These are phyloP conservation scores for Talaromyces atroroseus DNA, from an alignment of 2,329 filamentous ascomycete species.

Conservation along the genomic window DNA sequence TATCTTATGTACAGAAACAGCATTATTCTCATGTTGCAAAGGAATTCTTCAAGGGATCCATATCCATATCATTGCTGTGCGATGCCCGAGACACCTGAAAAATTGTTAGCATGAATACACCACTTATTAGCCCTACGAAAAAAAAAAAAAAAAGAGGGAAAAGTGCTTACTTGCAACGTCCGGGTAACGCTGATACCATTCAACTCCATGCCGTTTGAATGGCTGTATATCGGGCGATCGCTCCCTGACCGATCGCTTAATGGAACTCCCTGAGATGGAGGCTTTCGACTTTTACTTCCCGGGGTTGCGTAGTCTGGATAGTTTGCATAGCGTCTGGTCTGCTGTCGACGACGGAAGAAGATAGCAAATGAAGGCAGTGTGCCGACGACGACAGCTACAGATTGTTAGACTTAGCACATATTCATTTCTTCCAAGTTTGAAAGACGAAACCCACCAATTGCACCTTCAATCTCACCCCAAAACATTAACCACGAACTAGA, in stretches of 20 bases:
- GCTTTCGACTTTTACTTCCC: neutral
- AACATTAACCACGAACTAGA: constrained; percentile 32
- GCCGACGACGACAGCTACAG: constrained; percentile 20
- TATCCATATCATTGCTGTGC: constrained; percentile 4
- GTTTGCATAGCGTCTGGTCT: constrained; percentile 20
- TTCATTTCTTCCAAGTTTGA: neutral
- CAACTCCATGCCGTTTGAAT: neutral
- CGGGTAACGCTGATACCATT: constrained; percentile 9
- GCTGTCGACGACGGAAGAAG: constrained; percentile 7
- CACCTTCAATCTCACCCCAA: constrained; percentile 33
- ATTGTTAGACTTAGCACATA: neutral
- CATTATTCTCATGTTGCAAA: neutral
- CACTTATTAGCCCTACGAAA: neutral
- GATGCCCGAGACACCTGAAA: constrained; percentile 8
- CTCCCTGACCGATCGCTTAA: constrained; percentile 3
- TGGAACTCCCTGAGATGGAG: neutral
- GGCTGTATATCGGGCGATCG: neutral
- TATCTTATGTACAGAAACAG: too few relatives aligned
- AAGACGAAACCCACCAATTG: constrained; percentile 25
- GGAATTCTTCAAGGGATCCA: constrained; percentile 8
- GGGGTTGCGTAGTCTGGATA: neutral
- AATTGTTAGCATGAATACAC: neutral
- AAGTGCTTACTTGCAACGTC: constrained; percentile 12
- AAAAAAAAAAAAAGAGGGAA: too few relatives aligned
- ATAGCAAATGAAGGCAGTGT: constrained; percentile 18